phyloP scores from a whole-genome alignment of 768 basidiomycete genomes.

The Naganishia onofrii region DNA sequence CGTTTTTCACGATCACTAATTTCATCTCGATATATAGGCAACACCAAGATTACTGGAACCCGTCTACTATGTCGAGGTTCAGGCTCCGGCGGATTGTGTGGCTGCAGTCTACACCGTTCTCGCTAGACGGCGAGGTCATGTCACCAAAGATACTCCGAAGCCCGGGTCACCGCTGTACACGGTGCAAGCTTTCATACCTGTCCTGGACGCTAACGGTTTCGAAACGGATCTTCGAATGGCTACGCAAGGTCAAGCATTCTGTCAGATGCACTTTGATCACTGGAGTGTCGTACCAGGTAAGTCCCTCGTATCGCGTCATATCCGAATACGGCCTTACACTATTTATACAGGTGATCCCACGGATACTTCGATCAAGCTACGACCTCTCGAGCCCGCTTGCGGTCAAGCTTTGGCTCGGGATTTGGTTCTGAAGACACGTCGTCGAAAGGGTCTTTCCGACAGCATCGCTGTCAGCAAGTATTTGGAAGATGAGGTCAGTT shows the following conservation, averaged over 20 bases:
- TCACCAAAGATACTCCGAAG: conserved; percentile 96
- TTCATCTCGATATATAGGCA: conserved; percentile 60
- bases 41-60: conserved; percentile 95
- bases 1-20: neutral
- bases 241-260: conserved; percentile 99
- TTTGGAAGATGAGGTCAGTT: conserved; percentile 82
- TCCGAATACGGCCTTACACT: conserved; percentile 58
- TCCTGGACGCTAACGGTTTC: conserved; percentile 97
- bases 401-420: conserved; percentile 93
- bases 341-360: conserved; percentile 74
- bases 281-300: conserved; percentile 87
- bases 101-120: conserved; percentile 98
- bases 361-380: conserved; percentile 92
- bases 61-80: conserved; percentile 98
- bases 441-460: conserved; percentile 93
- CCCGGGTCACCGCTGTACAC: conserved; percentile 97
- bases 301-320: neutral
- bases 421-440: conserved; percentile 89
- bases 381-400: conserved; percentile 93
- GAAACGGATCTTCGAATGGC: conserved; percentile 96
- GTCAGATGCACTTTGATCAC: conserved; percentile 93
- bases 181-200: conserved; percentile 95
- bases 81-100: conserved; percentile 96
- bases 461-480: conserved; percentile 97
- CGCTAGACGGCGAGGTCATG: conserved; percentile 97